Base-by-base conservation (phyloP, 345 rosid species). In the Lepidium africanum region DNA sequence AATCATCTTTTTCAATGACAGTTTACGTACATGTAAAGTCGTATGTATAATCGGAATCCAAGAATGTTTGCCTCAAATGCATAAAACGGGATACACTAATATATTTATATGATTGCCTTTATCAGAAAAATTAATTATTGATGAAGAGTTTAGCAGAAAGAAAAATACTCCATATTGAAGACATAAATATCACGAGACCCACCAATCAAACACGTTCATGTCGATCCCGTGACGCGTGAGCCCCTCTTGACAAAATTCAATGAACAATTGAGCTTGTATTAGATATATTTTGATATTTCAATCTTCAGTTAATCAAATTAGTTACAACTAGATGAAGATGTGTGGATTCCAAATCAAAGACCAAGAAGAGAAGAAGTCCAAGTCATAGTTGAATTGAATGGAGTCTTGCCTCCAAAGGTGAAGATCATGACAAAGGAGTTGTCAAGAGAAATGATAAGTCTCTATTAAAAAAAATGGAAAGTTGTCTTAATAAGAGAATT, bases 181-280 rank as follows among this genome's bases (percentile, higher is more conserved):
- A 27, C 3, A 27, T 51, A 52, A 62, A 62, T 53, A 62, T 71
- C 69, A 52, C 75, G 75, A 61, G 59, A 13, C 50, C 72, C 57
- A 68, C 65, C 65, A 59, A 60, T 40, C 30, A 53, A 23, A 32
- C 55, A 21, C 39, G 33, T 45, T 62, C 75, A 62, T 53, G 55
- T 43, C 62, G 43, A 40, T 62, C 75, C 30, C 75, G 63, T 71
- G 75, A 61, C 25, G 55, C 25, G 63, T 52, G 75, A 67, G 45
- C 56, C 36, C 43, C 37, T 43, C 46, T 57, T 6, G 9, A 36
- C 72, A 46, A 36, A 45, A 21, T 19, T 13, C 0, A 67, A 17
- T 5, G 42, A 5, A 41, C 49, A 14, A 51, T 5, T 27, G 1
- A 27, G 7, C 19, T 53, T 53, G 23, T n/a, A n/a, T n/a, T n/a